Percentiles rank a stretch among this genome's conserved stretches.
These are phyloP conservation scores for Trametes meyenii DNA, from an alignment of 768 basidiomycete genomes.

Conservation along the genomic window DNA sequence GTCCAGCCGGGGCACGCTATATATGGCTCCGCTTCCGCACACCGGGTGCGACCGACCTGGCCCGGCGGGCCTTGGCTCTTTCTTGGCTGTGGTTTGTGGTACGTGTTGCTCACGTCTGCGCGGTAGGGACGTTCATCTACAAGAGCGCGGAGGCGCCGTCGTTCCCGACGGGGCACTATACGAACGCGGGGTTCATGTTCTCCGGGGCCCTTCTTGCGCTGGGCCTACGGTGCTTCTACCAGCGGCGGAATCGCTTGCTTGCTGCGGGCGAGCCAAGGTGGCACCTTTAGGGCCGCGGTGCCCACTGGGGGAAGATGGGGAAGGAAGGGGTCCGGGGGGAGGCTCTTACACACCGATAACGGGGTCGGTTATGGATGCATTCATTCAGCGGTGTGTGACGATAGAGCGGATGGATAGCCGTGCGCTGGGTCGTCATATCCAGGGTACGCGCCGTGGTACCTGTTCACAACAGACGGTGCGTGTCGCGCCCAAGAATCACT, in stretches of 20 bases:
- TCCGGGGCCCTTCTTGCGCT: slow-evolving; percentile 24
- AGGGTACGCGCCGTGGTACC: too few species aligned
- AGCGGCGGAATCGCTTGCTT: slow-evolving; percentile 24
- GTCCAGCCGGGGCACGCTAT: neutral
- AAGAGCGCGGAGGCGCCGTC: slow-evolving; percentile 35
- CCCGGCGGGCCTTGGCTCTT: neutral
- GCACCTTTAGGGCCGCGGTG: slow-evolving; percentile 11
- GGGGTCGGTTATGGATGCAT: too few species aligned
- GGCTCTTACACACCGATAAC: too few species aligned
- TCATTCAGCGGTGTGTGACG: too few species aligned
- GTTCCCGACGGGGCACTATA: slow-evolving; percentile 41
- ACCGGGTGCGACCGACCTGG: neutral
- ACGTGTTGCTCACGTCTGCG: neutral
- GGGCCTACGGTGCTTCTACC: slow-evolving; percentile 25
- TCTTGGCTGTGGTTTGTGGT: neutral
- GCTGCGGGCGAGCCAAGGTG: slow-evolving; percentile 23
- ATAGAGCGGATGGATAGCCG: too few species aligned
- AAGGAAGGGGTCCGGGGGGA: too few species aligned
- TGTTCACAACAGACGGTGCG: too few species aligned
- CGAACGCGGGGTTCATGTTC: slow-evolving; percentile 38
- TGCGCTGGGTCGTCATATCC: too few species aligned
- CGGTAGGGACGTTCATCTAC: slow-evolving; percentile 33
- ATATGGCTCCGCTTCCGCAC: neutral
- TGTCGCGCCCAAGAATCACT: too few species aligned
- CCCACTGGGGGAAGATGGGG: too few species aligned